Evolutionary conservation across 768 basidiomycete genomes (phyloP).

Genomic region (Agaricus blazei): DNA sequence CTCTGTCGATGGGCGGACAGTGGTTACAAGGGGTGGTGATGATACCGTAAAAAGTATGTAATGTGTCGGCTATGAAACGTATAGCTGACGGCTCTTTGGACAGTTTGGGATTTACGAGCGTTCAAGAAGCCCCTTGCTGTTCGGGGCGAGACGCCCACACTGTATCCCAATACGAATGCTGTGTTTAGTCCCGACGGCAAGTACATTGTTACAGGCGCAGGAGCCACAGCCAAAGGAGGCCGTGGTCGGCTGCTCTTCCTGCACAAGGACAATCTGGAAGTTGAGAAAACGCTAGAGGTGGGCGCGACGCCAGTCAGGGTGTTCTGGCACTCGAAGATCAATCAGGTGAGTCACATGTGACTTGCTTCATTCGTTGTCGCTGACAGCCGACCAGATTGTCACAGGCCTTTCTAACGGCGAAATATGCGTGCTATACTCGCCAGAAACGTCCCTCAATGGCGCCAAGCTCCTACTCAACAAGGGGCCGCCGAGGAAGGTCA

Average conservation of each 20-base stretch:
- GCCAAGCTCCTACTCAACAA: constrained; percentile 87
- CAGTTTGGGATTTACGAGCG: constrained; percentile 92
- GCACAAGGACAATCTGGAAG: constrained; percentile 62
- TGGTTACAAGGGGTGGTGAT: constrained; percentile 90
- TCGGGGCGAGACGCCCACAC: constrained; percentile 58
- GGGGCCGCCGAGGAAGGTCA: constrained; percentile 77
- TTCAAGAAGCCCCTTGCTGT: constrained; percentile 85
- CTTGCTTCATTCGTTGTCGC: constrained; percentile 13
- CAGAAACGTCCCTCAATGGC: constrained; percentile 83
- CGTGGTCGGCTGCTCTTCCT: constrained; percentile 73
- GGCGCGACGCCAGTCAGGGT: constrained; percentile 85
- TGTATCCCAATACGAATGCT: constrained; percentile 92
- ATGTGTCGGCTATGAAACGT: constrained; percentile 8
- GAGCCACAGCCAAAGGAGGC: constrained; percentile 59
- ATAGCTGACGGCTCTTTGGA: constrained; percentile 3
- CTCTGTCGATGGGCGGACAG: constrained; percentile 79
- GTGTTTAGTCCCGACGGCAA: constrained; percentile 94
- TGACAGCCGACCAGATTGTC: constrained; percentile 56
- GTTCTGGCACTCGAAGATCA: constrained; percentile 95
- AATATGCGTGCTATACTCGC: constrained; percentile 90
- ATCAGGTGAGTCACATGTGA: constrained; percentile 61
- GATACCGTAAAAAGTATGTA: constrained; percentile 90
- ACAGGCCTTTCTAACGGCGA: constrained; percentile 84
- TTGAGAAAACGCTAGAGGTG: constrained; percentile 61
- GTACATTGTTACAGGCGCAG: constrained; percentile 80